These are phyloP conservation scores for Spatholobus suberectus DNA, from an alignment of 306 rosid species.

Conservation along the genomic window DNA sequence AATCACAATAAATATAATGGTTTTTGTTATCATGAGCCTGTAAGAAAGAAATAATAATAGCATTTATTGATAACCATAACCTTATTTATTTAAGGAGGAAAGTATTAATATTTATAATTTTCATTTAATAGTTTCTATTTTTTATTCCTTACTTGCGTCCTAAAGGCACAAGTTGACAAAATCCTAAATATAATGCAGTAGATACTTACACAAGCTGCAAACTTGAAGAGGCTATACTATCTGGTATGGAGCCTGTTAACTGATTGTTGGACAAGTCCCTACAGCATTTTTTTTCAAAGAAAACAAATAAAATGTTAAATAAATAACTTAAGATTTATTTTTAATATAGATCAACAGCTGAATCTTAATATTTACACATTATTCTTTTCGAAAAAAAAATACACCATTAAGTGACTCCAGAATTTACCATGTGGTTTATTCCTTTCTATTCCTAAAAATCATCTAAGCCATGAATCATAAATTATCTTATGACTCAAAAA, in stretches of 20 bases:
- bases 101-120: background rate
- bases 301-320: conserved; percentile 23
- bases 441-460: background rate
- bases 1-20: background rate
- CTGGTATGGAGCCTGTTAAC: conserved; percentile 81
- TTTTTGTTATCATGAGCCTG: background rate
- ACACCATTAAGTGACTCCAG: conserved; percentile 1
- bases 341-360: conserved; percentile 6
- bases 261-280: conserved; percentile 95
- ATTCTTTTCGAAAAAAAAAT: background rate
- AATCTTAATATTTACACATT: background rate
- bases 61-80: background rate
- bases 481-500: background rate
- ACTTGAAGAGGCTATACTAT: conserved; percentile 70
- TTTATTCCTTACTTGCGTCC: background rate
- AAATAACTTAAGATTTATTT: background rate
- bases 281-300: conserved; percentile 14
- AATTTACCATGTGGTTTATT: background rate
- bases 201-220: conserved; percentile 90
- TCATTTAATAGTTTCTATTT: background rate
- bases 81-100: background rate
- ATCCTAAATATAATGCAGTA: conserved; percentile 22
- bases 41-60: background rate
- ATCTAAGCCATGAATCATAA: background rate
- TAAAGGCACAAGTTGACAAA: background rate